These are phyloP conservation scores for Fusarium succisae DNA, from an alignment of 2,329 filamentous ascomycete genomes.

Conservation along the genomic window DNA sequence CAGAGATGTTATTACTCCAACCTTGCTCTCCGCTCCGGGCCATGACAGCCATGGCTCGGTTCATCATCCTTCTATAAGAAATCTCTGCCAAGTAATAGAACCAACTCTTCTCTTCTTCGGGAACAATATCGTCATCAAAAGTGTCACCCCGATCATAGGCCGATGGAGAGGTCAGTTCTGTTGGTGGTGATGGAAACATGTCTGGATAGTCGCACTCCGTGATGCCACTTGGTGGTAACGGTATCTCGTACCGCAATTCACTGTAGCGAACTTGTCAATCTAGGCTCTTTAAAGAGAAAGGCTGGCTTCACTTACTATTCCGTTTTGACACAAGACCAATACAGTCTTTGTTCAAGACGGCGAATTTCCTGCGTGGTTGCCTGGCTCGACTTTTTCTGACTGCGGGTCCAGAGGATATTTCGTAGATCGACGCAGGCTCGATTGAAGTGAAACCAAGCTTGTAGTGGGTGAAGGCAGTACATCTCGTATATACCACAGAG, in stretches of 20 bases:
- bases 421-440: background rate
- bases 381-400: background rate
- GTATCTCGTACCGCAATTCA: background rate
- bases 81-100: background rate
- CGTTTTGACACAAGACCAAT: background rate
- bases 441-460: background rate
- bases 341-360: background rate
- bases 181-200: background rate
- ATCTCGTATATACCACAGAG: background rate
- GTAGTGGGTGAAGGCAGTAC: background rate
- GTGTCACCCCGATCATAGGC: background rate
- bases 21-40: background rate
- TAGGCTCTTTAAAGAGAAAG: accelerated
- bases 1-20: background rate
- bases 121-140: background rate
- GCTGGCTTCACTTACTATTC: background rate
- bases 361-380: background rate
- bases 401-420: background rate
- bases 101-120: background rate
- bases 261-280: background rate
- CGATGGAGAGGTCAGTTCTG: background rate
- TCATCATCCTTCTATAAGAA: background rate
- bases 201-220: background rate
- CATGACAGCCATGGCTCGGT: background rate
- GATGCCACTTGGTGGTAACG: background rate